Conservation (phyloP, 768 basidiomycete species). For the Phlebiopsis flavidoalba region DNA sequence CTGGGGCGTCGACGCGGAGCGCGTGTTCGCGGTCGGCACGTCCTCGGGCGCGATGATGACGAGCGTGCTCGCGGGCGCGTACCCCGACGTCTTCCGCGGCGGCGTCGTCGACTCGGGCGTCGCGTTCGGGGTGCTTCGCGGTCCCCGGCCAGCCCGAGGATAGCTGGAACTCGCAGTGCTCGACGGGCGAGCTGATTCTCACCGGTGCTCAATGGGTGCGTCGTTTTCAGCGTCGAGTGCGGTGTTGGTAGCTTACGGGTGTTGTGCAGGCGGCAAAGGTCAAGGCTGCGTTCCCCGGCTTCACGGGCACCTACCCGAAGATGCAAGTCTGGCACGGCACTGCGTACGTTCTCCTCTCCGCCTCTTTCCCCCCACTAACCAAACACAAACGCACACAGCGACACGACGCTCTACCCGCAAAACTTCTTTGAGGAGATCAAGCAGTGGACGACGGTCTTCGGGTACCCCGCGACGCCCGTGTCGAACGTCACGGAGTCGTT, state of each 20-base stretch:
- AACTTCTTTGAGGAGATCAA: slow-evolving; percentile 50
- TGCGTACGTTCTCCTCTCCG: not conserved
- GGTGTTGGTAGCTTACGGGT: not conserved
- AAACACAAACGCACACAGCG: slow-evolving; percentile 26
- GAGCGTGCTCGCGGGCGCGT: slow-evolving; percentile 47
- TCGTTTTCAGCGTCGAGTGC: not conserved
- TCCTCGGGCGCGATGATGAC: slow-evolving; percentile 61
- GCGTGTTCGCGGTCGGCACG: slow-evolving; percentile 48
- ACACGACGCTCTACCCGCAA: slow-evolving; percentile 43
- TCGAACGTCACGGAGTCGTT: slow-evolving; percentile 31
- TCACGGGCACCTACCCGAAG: not conserved
- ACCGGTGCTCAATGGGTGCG: slow-evolving; percentile 41
- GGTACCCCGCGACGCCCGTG: slow-evolving; percentile 35
- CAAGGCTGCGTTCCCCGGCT: not conserved
- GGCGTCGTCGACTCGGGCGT: slow-evolving; percentile 48
- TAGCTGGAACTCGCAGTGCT: slow-evolving; percentile 44
- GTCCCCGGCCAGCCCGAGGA: slow-evolving; percentile 27
- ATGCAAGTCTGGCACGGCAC: slow-evolving; percentile 4
- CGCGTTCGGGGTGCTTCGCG: slow-evolving; percentile 47
- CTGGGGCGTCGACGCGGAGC: slow-evolving; percentile 39
- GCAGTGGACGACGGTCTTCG: slow-evolving; percentile 54
- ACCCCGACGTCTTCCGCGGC: slow-evolving; percentile 49
- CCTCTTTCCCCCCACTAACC: not conserved
- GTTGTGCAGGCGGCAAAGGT: not conserved
- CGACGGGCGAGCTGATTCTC: slow-evolving; percentile 37